Evolutionary conservation across 1,284 basidiomycete genomes (phyloP), one percentile per base, ranked within the genome.

Genomic region (Ceratobasidium sp.): DNA sequence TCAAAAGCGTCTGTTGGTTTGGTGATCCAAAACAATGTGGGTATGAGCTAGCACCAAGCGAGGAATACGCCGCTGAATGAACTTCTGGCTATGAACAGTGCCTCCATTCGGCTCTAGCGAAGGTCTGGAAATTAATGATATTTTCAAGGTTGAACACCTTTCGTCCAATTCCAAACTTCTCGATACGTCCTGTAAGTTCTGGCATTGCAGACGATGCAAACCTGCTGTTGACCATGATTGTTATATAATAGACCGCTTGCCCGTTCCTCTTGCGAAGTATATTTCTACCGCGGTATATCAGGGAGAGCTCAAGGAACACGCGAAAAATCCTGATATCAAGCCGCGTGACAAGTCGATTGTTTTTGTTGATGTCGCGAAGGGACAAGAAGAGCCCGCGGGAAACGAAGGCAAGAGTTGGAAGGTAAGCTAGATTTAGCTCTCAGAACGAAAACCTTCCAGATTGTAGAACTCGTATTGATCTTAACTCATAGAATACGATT

Each of bases 21-120:
- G 93, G 93, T 10, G 93, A 94, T 85, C 87, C 93, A 81, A 92
- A 90, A 81, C 94, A 95, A 86, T 87, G 93, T 94, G 80, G 83
- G 87, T 86, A 51, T 3, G 23, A 55, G 9, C 33, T 51, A 9
- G 28, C 77, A 4, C 10, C 42, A n/a, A 77, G 40, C 61, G 67
- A 28, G 42, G 28, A 33, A 33, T 33, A 33, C 33, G 2, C 33
- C 33, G 33, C 33, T 39, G 13, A 42, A 28, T 53, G 46, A 77
- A 68, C 51, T 28, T 60, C n/a, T 76, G 61, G 53, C 23, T 67
- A 9, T 78, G 42, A 64, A n/a, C 71, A 90, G 89, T 90, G 77
- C 86, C 89, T 13, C 89, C 89, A 0, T 87, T 85, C 82, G 89
- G 88, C 13, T 84, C 86, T 79, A 89, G 89, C 18, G 82, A 87